phyloP scores from a whole-genome alignment of 1,284 basidiomycete species.

The Apiotrichum sp. region DNA sequence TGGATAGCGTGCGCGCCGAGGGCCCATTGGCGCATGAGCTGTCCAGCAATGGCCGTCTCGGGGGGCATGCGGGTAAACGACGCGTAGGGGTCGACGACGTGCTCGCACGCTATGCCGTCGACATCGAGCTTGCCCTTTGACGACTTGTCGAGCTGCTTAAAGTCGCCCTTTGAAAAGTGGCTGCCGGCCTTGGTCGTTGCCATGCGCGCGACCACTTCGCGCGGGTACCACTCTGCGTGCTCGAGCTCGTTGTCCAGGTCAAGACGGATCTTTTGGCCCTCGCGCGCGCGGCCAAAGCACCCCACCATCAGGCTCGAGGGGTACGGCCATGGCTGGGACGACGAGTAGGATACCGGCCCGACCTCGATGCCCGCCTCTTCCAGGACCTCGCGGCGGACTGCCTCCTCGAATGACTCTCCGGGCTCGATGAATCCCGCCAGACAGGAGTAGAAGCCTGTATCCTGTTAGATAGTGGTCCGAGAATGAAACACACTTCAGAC shows the following conservation, averaged over 20 bases:
- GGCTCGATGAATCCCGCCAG: slow-evolving; percentile 88
- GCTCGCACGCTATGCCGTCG: neutral
- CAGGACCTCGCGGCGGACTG: slow-evolving; percentile 85
- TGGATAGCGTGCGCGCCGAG: slow-evolving; percentile 44
- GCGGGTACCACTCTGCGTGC: slow-evolving; percentile 83
- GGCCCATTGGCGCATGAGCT: slow-evolving; percentile 63
- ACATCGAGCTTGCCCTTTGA: neutral
- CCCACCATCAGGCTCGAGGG: slow-evolving; percentile 89
- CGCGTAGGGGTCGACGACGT: slow-evolving; percentile 35
- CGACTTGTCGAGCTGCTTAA: slow-evolving; percentile 51
- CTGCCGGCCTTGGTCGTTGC: slow-evolving; percentile 53
- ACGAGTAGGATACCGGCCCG: slow-evolving; percentile 67
- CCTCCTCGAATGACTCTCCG: slow-evolving; percentile 91
- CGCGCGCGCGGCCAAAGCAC: slow-evolving; percentile 64
- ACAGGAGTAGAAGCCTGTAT: slow-evolving; percentile 62
- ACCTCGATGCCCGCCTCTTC: slow-evolving; percentile 89
- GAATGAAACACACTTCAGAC: slow-evolving; percentile 4
- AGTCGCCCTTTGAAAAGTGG: slow-evolving; percentile 56
- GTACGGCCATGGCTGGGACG: slow-evolving; percentile 58
- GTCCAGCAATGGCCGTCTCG: slow-evolving; percentile 62
- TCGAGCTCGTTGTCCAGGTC: slow-evolving; percentile 97
- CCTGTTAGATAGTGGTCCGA: too few species aligned
- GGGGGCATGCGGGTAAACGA: slow-evolving; percentile 61
- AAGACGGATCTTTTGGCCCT: slow-evolving; percentile 66
- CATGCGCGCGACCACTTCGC: slow-evolving; percentile 59